A percentile compares a stretch with the other conserved stretches of the same genome.
These are phyloP conservation scores for Cucurbita argyrosperma DNA, from an alignment of 306 rosid genomes.

Conservation along the genomic window DNA sequence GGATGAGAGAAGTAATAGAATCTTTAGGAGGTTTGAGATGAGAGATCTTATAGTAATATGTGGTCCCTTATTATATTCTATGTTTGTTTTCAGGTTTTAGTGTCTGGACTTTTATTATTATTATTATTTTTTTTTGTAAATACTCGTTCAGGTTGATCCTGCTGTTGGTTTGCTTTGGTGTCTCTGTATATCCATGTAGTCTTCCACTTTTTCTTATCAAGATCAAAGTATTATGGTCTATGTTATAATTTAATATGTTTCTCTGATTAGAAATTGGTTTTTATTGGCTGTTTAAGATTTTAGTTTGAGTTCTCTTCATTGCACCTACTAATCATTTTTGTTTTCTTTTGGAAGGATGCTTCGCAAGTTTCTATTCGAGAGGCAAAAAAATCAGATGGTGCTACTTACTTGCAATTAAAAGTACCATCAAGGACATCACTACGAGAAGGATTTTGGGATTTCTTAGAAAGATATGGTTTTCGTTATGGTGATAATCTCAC, in stretches of 20 bases:
- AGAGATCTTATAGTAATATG: too few relatives aligned
- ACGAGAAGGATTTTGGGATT: conserved; percentile 43
- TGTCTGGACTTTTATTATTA: too few relatives aligned
- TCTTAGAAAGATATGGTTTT: conserved; percentile 63
- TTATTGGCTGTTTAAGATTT: neutral
- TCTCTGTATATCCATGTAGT: too few relatives aligned
- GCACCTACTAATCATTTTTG: neutral
- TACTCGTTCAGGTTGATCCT: too few relatives aligned
- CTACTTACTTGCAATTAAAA: conserved; percentile 43
- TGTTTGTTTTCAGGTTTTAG: too few relatives aligned
- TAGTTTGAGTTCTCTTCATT: neutral
- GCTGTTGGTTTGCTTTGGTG: too few relatives aligned
- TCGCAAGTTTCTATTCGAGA: conserved; percentile 58
- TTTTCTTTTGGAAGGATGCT: conserved; percentile 31
- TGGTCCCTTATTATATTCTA: too few relatives aligned
- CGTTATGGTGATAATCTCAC: conserved; percentile 41
- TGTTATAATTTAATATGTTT: neutral
- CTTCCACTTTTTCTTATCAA: too few relatives aligned
- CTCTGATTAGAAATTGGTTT: neutral
- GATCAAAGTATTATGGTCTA: neutral
- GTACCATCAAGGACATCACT: conserved; percentile 31
- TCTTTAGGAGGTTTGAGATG: too few relatives aligned
- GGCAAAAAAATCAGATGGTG: conserved; percentile 57
- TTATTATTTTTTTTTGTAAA: too few relatives aligned
- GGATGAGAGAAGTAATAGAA: too few relatives aligned